Evolutionary conservation across 2,329 filamentous ascomycete genomes (phyloP).

Genomic region (Colletotrichum destructivum): DNA sequence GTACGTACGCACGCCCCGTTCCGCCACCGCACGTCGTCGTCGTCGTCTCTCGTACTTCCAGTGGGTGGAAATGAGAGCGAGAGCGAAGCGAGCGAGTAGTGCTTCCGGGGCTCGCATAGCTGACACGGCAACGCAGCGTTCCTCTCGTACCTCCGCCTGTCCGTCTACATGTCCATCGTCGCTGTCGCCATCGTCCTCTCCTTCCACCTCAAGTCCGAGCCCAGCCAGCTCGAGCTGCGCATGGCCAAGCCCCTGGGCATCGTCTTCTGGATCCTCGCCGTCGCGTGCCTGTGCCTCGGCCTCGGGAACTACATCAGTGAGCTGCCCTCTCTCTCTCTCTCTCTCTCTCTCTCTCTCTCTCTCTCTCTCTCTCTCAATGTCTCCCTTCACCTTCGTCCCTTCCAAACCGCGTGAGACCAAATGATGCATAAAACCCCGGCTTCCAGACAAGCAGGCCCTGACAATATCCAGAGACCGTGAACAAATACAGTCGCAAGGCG

Average conservation of each 20-base stretch:
- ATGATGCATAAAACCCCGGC: too few species aligned
- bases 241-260: constrained; percentile 89
- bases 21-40: too few species aligned
- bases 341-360: not conserved
- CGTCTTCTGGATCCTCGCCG: constrained; percentile 87
- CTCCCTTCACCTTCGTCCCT: too few species aligned
- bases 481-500: constrained; percentile 82
- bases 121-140: constrained; percentile 68
- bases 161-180: constrained; percentile 92
- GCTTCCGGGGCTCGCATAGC: not conserved
- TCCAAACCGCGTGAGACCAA: too few species aligned
- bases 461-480: constrained; percentile 71
- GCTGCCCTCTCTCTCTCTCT: constrained; percentile 11
- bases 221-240: constrained; percentile 78
- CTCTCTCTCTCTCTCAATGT: not conserved
- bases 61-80: not conserved
- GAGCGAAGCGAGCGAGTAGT: too few species aligned
- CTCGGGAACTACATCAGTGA: constrained; percentile 89
- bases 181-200: constrained; percentile 91
- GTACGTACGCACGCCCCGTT: constrained; percentile 52
- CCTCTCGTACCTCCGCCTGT: constrained; percentile 90
- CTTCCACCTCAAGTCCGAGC: constrained; percentile 87
- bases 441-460: not conserved
- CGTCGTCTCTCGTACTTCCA: not conserved
- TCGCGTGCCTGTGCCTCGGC: constrained; percentile 83